These are phyloP conservation scores for Umbilicus rupestris DNA, from an alignment of 164 flowering plant genomes.

Conservation along the genomic window DNA sequence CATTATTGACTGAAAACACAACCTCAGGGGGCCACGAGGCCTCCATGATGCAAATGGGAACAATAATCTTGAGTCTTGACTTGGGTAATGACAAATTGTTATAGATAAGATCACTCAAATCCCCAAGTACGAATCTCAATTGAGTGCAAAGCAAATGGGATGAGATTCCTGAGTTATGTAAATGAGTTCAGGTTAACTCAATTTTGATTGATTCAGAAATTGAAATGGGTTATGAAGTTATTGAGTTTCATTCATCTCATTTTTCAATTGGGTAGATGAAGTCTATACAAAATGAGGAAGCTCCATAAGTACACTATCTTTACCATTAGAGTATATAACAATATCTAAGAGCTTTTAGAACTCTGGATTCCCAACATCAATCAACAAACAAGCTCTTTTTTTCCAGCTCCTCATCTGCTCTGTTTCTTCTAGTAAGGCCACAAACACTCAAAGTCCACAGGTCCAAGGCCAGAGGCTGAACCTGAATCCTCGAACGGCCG, in stretches of 20 bases:
- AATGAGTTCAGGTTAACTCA: neutral
- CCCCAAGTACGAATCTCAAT: neutral
- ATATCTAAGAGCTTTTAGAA: neutral
- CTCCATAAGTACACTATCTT: neutral
- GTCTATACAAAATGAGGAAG: neutral
- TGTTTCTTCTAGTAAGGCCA: slow-evolving; percentile 2
- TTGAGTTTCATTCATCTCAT: neutral
- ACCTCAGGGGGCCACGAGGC: neutral
- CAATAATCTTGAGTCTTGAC: neutral
- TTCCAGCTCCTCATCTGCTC: neutral
- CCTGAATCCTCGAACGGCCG: neutral
- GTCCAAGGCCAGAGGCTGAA: neutral
- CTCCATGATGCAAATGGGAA: neutral
- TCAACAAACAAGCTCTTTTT: neutral
- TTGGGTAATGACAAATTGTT: neutral
- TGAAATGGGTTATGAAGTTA: too few relatives aligned
- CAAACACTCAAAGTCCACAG: neutral
- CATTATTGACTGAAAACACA: neutral
- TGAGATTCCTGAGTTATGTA: too few relatives aligned
- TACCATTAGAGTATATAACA: neutral
- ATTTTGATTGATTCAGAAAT: neutral
- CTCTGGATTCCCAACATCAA: neutral
- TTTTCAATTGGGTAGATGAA: neutral
- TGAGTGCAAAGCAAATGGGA: too few relatives aligned
- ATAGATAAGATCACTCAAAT: neutral